Evolutionary conservation across 441 rosid genomes (phyloP).

Genomic region (Gossypium schwendimanii): DNA sequence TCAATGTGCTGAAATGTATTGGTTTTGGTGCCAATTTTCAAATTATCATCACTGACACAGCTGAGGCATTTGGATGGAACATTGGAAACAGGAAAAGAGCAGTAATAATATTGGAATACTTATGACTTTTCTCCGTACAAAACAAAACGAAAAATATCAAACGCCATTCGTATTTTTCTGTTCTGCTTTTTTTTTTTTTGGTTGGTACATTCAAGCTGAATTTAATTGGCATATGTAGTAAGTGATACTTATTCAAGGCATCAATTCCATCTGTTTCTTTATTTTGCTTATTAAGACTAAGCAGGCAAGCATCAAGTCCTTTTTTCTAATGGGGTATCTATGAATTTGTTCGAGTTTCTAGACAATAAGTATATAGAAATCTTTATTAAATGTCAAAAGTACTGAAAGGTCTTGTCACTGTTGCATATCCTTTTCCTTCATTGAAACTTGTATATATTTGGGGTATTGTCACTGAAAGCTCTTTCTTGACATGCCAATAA

Average conservation of each 20-base stretch:
- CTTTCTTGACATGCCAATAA: conserved; percentile 21
- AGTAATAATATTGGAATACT: neutral
- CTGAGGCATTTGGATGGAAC: conserved; percentile 3
- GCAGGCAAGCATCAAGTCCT: conserved; percentile 27
- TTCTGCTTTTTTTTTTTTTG: neutral
- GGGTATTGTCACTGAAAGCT: conserved; percentile 16
- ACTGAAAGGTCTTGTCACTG: conserved; percentile 38
- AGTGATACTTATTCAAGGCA: conserved; percentile 12
- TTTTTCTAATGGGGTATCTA: conserved; percentile 33
- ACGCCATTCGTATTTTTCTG: neutral
- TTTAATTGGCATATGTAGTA: conserved; percentile 5
- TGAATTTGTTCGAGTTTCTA: conserved; percentile 42
- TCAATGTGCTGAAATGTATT: neutral
- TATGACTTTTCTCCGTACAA: neutral
- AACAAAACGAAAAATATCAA: neutral
- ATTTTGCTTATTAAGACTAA: conserved; percentile 14
- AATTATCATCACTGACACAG: neutral
- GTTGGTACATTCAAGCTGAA: neutral
- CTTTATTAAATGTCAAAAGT: conserved; percentile 35
- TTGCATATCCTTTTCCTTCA: conserved; percentile 35
- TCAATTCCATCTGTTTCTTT: conserved; percentile 12
- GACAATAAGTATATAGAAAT: conserved; percentile 28
- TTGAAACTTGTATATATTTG: conserved; percentile 16
- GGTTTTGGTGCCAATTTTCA: neutral
- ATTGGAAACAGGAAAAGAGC: conserved; percentile 1